phyloP scores from a whole-genome alignment of 805 yeast genomes.

The Candida sithepensis region DNA sequence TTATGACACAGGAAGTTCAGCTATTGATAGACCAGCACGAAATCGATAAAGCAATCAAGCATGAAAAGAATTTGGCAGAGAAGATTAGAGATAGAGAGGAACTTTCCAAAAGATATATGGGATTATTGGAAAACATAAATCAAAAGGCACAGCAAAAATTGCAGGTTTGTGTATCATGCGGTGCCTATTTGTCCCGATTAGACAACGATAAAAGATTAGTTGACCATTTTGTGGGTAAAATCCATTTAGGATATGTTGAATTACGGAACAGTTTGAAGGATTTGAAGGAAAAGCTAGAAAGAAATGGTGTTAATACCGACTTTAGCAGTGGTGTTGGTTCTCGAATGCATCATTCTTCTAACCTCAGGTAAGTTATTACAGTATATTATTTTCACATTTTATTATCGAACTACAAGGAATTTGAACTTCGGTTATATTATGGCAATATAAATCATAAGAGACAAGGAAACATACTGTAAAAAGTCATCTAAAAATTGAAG shows the following conservation, averaged over 20 bases:
- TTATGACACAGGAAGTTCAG: conserved; percentile 64
- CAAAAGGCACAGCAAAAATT: conserved; percentile 86
- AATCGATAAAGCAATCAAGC: conserved; percentile 46
- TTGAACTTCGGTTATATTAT: too few relatives aligned
- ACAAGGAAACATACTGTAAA: too few relatives aligned
- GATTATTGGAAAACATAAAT: conserved; percentile 67
- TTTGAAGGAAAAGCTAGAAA: conserved; percentile 23
- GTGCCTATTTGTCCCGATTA: conserved; percentile 78
- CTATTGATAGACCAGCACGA: conserved; percentile 48
- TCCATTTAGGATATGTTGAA: conserved; percentile 77
- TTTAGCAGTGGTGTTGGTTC: not conserved
- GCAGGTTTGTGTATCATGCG: conserved; percentile 88
- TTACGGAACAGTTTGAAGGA: conserved; percentile 58
- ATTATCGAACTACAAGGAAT: too few relatives aligned
- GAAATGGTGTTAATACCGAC: not conserved
- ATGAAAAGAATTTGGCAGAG: conserved; percentile 43
- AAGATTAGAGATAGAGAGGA: conserved; percentile 45
- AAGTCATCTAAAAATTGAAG: too few relatives aligned
- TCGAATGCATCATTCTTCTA: not conserved
- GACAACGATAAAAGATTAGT: conserved; percentile 88
- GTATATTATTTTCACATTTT: too few relatives aligned
- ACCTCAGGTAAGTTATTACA: not conserved
- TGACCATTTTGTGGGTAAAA: conserved; percentile 85
- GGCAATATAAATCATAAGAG: too few relatives aligned
- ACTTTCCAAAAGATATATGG: conserved; percentile 54